Percentiles rank a stretch among this genome's conserved stretches.
These are phyloP conservation scores for Botrytis deweyae DNA, from an alignment of 2,329 filamentous ascomycete species.

Conservation along the genomic window DNA sequence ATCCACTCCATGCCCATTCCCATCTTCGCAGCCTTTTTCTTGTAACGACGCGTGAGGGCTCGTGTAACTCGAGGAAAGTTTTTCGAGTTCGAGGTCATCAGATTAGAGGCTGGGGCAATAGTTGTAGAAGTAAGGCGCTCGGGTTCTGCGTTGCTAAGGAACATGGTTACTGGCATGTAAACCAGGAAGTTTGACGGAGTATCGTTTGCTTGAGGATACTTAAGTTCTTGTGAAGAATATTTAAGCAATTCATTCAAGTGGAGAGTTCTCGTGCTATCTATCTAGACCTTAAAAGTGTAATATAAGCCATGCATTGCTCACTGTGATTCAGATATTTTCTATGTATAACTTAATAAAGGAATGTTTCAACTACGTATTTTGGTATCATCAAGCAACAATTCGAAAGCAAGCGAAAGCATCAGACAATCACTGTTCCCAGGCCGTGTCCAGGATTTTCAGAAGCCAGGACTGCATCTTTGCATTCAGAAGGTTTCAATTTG, in stretches of 20 bases:
- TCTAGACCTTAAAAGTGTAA: background rate
- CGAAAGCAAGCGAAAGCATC: background rate
- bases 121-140: background rate
- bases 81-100: background rate
- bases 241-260: background rate
- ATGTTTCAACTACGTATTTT: background rate
- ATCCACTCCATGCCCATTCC: background rate
- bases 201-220: background rate
- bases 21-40: background rate
- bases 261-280: background rate
- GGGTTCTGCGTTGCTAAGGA: background rate
- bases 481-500: background rate
- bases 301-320: background rate
- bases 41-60: background rate
- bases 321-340: background rate
- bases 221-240: background rate
- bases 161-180: background rate
- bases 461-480: background rate
- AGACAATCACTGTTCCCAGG: background rate
- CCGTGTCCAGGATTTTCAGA: background rate
- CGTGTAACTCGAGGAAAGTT: background rate
- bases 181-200: background rate
- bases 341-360: background rate
- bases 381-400: background rate
- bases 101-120: background rate